A percentile compares a stretch with the other conserved stretches of the same genome.
Evolutionary conservation across 192 early-diverging fungal genomes (phyloP).

Genomic region (Umbelopsis vinacea): DNA sequence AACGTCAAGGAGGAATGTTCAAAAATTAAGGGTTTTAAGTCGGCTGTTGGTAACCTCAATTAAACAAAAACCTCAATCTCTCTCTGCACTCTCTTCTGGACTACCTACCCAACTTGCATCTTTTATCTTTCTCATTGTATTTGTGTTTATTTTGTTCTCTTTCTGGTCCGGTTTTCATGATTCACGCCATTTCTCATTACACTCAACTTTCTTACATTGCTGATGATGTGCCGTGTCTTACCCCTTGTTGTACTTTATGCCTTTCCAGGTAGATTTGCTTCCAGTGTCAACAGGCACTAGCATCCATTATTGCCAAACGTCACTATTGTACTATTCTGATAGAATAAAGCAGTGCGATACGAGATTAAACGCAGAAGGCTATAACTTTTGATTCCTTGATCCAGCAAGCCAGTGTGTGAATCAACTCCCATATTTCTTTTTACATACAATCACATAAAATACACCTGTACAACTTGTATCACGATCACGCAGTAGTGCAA

Average conservation of each 20-base stretch:
- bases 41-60: conserved; percentile 40
- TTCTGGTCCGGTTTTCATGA: neutral
- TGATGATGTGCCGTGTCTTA: neutral
- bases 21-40: conserved; percentile 56
- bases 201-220: neutral
- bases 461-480: neutral
- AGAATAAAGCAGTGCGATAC: neutral
- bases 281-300: neutral
- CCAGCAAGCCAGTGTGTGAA: neutral
- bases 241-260: neutral
- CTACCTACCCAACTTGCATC: neutral
- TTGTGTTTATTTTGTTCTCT: conserved; percentile 1
- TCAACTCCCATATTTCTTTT: neutral
- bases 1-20: conserved; percentile 55
- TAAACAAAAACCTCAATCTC: neutral
- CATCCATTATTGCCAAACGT: neutral
- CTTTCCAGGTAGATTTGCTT: neutral
- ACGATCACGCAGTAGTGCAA: neutral
- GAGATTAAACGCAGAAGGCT: neutral
- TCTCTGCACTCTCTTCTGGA: neutral
- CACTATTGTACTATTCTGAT: neutral
- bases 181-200: neutral
- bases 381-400: no score
- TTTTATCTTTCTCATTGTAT: neutral
- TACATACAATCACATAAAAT: no score